These are phyloP conservation scores for Phlyctochytrium planicorne DNA, from an alignment of 192 early-diverging fungal genomes.

Conservation along the genomic window DNA sequence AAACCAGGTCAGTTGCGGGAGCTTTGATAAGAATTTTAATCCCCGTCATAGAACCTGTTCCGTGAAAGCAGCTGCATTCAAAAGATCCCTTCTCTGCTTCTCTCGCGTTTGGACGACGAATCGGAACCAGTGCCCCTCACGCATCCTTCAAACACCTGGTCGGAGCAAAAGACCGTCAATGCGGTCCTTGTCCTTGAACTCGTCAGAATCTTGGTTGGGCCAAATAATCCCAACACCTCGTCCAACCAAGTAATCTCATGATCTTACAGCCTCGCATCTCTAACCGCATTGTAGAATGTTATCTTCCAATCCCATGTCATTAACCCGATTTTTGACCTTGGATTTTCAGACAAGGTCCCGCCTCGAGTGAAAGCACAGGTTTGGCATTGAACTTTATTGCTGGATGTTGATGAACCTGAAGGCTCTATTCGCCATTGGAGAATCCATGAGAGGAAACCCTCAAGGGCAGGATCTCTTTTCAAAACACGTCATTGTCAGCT, in stretches of 20 bases:
- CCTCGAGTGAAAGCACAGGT: conserved; percentile 70
- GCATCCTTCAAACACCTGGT: conserved; percentile 53
- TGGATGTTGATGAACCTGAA: not conserved
- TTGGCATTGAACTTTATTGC: not conserved
- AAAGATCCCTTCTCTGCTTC: conserved; percentile 76
- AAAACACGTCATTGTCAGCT: conserved; percentile 69
- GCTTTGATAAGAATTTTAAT: not conserved
- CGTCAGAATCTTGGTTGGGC: conserved; percentile 84
- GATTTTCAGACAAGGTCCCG: conserved; percentile 73
- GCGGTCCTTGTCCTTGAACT: conserved; percentile 86
- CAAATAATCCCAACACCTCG: conserved; percentile 81
- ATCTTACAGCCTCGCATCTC: conserved; percentile 80
- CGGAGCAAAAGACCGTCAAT: conserved; percentile 82
- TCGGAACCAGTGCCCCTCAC: conserved; percentile 38
- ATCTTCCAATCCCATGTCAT: conserved; percentile 85
- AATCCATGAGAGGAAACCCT: conserved; percentile 73
- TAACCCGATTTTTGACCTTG: conserved; percentile 74
- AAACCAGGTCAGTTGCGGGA: conserved; percentile 74
- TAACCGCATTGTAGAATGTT: conserved; percentile 71
- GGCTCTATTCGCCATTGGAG: conserved; percentile 83
- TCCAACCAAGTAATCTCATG: conserved; percentile 86
- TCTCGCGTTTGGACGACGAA: conserved; percentile 39
- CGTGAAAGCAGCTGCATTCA: conserved; percentile 94
- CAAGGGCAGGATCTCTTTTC: conserved; percentile 77
- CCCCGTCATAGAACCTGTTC: conserved; percentile 74